phyloP scores from a whole-genome alignment of 2,329 filamentous ascomycete species.

The Aspergillus pseudoglaucus region DNA sequence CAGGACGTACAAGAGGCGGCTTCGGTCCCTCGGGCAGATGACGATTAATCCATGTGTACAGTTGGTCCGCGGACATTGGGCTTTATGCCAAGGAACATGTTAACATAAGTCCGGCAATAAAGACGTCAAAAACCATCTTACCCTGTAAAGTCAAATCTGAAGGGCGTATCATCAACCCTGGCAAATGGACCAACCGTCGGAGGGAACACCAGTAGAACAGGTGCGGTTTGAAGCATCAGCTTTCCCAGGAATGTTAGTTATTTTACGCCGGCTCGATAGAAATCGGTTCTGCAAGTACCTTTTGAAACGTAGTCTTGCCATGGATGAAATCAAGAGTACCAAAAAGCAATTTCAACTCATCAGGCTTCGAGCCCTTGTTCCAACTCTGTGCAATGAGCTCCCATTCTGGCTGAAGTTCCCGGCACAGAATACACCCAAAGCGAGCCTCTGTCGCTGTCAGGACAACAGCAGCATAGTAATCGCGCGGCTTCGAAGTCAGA shows the following conservation, averaged over 20 bases:
- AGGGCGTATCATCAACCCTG: constrained; percentile 58
- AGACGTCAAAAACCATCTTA: constrained; percentile 2
- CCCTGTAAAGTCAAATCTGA: not conserved
- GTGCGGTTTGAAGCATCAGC: constrained; percentile 91
- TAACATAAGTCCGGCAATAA: not conserved
- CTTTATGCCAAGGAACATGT: constrained; percentile 24
- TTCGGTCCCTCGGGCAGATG: constrained; percentile 73
- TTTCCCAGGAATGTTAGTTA: constrained; percentile 33
- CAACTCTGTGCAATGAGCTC: constrained; percentile 79
- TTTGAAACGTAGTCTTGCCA: constrained; percentile 78
- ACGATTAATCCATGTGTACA: constrained; percentile 71
- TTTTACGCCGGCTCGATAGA: not conserved
- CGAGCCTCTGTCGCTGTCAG: constrained; percentile 78
- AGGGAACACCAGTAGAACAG: constrained; percentile 79
- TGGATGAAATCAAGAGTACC: constrained; percentile 81
- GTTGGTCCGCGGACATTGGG: constrained; percentile 65
- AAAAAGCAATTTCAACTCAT: constrained; percentile 58
- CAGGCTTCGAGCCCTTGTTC: constrained; percentile 68
- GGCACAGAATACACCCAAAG: constrained; percentile 79
- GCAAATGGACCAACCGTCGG: constrained; percentile 79
- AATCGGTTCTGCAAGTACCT: constrained; percentile 51
- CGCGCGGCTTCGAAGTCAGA: constrained; percentile 68
- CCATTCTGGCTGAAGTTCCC: constrained; percentile 92
- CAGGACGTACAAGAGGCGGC: constrained; percentile 70
- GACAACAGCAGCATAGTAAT: constrained; percentile 76